Evolutionary conservation across 1,284 basidiomycete genomes (phyloP).

Genomic region (Boletus smithii): DNA sequence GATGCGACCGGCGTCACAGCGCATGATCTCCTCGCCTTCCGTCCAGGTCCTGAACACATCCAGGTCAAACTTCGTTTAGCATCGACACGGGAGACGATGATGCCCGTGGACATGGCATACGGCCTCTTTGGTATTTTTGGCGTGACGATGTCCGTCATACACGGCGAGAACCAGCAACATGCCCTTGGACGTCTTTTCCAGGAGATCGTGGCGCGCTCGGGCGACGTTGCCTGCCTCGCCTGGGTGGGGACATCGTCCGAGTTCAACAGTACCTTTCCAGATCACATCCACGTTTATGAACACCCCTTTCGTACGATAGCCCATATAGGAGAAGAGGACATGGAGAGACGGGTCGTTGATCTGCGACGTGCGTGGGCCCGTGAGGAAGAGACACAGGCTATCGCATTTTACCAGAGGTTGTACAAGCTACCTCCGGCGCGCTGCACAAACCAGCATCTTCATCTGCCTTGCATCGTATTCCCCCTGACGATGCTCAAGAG

Average conservation of each 20-base stretch:
- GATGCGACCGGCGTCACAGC: constrained; percentile 10
- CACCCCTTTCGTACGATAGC: constrained; percentile 1
- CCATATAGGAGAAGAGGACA: constrained; percentile 3
- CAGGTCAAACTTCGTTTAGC: constrained; percentile 22
- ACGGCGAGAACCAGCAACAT: constrained; percentile 19
- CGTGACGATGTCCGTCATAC: constrained; percentile 14
- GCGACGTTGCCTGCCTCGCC: constrained; percentile 21
- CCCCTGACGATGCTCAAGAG: constrained; percentile 6
- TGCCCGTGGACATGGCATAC: constrained; percentile 26
- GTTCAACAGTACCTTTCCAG: constrained; percentile 28
- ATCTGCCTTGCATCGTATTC: constrained; percentile 21
- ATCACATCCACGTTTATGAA: constrained; percentile 19
- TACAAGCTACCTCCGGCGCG: neutral
- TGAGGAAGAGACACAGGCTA: constrained; percentile 2
- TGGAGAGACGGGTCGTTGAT: constrained; percentile 1
- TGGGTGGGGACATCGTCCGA: constrained; percentile 23
- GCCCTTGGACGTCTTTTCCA: constrained; percentile 26
- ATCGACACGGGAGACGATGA: constrained; percentile 24
- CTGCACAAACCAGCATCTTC: constrained; percentile 11
- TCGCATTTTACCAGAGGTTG: constrained; percentile 8
- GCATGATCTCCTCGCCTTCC: constrained; percentile 12
- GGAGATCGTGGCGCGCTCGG: constrained; percentile 19
- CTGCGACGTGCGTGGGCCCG: constrained; percentile 2
- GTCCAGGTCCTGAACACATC: constrained; percentile 13
- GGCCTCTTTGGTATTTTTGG: constrained; percentile 26